Conservation (phyloP, 2,329 filamentous ascomycete species). For the Aspergillus ochraceus region DNA sequence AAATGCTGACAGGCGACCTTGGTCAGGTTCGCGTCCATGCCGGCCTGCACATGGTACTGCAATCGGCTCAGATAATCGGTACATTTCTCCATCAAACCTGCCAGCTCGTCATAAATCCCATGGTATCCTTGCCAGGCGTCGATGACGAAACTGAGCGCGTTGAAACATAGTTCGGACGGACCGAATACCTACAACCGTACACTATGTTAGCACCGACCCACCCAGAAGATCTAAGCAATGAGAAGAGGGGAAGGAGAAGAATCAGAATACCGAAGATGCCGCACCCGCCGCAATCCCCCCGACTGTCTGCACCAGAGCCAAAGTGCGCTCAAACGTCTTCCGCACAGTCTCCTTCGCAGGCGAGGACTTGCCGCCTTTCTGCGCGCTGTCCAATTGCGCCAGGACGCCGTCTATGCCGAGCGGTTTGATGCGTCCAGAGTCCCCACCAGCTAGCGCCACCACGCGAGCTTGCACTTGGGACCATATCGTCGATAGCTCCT, state of each 20-base stretch:
- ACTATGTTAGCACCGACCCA: background rate
- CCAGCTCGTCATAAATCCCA: slow-evolving; percentile 19
- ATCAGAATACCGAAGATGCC: slow-evolving; percentile 10
- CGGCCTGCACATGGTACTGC: slow-evolving; percentile 17
- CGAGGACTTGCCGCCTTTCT: background rate
- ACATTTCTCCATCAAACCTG: slow-evolving; percentile 17
- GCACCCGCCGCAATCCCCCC: slow-evolving; percentile 13
- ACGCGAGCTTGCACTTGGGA: slow-evolving; percentile 18
- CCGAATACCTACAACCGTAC: slow-evolving; percentile 14
- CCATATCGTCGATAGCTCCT: slow-evolving; percentile 16
- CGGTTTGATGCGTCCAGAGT: slow-evolving; percentile 8
- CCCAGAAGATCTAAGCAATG: too few species aligned
- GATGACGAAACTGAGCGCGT: slow-evolving; percentile 22
- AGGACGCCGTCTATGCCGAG: slow-evolving; percentile 16
- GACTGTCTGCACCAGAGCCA: slow-evolving; percentile 16
- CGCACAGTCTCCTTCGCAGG: slow-evolving; percentile 7
- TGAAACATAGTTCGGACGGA: slow-evolving; percentile 21
- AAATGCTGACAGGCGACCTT: slow-evolving; percentile 21
- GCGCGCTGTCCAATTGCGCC: slow-evolving; percentile 7
- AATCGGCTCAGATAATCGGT: slow-evolving; percentile 14
- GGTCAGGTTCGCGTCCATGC: slow-evolving; percentile 18
- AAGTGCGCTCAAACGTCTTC: slow-evolving; percentile 13
- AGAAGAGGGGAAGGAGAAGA: background rate
- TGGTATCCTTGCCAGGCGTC: slow-evolving; percentile 21
- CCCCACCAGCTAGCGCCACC: slow-evolving; percentile 13